These are phyloP conservation scores for Hypholoma sublateritium DNA, from an alignment of 768 basidiomycete species.

Conservation along the genomic window DNA sequence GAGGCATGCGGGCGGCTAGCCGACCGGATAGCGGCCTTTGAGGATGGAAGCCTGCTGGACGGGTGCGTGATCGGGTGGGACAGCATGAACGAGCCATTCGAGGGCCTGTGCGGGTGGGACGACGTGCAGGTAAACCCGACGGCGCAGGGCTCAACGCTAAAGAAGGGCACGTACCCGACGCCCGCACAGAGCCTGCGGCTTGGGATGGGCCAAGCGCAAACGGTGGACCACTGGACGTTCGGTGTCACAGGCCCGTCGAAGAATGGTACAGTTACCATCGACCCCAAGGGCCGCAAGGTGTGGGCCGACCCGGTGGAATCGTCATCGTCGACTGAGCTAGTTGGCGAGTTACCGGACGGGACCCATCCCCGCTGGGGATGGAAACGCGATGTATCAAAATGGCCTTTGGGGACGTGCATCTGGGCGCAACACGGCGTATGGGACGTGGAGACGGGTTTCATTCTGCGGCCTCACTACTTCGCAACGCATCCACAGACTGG, in stretches of 20 bases:
- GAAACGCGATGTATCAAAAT: slow-evolving; percentile 61
- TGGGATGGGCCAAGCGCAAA: slow-evolving; percentile 85
- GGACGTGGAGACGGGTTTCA: slow-evolving; percentile 68
- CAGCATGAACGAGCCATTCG: slow-evolving; percentile 90
- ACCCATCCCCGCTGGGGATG: slow-evolving; percentile 78
- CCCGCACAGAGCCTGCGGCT: slow-evolving; percentile 82
- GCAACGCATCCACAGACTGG: slow-evolving; percentile 36
- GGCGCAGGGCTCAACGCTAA: slow-evolving; percentile 69
- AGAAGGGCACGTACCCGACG: slow-evolving; percentile 86
- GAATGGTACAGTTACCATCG: slow-evolving; percentile 75
- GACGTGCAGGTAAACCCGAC: slow-evolving; percentile 67
- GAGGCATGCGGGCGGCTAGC: slow-evolving; percentile 75
- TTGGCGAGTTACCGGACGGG: slow-evolving; percentile 56
- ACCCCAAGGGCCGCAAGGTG: slow-evolving; percentile 77
- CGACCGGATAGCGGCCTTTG: slow-evolving; percentile 62
- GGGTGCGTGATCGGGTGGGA: slow-evolving; percentile 97
- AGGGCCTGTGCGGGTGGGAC: slow-evolving; percentile 70
- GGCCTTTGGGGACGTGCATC: slow-evolving; percentile 76
- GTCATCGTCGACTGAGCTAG: not conserved
- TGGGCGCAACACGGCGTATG: slow-evolving; percentile 93
- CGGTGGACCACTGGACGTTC: slow-evolving; percentile 82
- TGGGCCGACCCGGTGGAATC: slow-evolving; percentile 55
- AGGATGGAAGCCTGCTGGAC: slow-evolving; percentile 73
- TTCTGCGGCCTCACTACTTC: slow-evolving; percentile 81
- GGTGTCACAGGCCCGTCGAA: slow-evolving; percentile 74